Conservation (phyloP, 31 red algal species). For the Porphyra umbilicalis region DNA sequence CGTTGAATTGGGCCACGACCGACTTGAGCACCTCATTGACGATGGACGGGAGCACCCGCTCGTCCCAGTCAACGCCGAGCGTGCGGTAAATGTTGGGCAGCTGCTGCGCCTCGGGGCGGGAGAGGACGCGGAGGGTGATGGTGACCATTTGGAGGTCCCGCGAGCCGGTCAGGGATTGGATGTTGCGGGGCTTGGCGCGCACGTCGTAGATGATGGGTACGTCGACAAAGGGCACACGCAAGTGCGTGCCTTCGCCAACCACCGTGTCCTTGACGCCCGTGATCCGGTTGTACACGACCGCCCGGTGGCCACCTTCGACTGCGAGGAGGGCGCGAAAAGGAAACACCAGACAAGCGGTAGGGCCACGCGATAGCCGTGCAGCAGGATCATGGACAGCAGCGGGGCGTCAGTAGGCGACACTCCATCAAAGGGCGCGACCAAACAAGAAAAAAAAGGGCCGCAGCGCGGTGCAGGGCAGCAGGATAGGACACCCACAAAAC, state of each 20-base stretch:
- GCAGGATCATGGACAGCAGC: no score
- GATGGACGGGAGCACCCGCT: constrained; percentile 90
- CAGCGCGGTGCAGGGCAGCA: no score
- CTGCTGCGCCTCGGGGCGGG: constrained; percentile 51
- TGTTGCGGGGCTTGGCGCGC: constrained; percentile 81
- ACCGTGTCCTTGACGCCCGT: constrained; percentile 77
- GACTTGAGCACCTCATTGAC: constrained; percentile 93
- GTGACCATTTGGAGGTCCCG: constrained; percentile 95
- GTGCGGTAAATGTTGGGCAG: constrained; percentile 77
- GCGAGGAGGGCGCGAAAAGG: constrained; percentile 23
- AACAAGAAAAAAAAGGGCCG: no score
- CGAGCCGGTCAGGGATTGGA: constrained; percentile 85
- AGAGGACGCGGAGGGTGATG: constrained; percentile 87
- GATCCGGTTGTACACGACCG: constrained; percentile 86
- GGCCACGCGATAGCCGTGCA: no score
- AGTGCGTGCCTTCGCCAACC: constrained; percentile 83
- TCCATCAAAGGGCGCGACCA: no score
- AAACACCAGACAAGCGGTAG: no score
- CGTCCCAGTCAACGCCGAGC: constrained; percentile 88
- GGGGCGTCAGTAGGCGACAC: no score
- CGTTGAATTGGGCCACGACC: constrained; percentile 92
- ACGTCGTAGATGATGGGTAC: constrained; percentile 93
- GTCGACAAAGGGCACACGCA: constrained; percentile 88
- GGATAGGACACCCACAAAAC: no score
- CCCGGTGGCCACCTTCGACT: constrained; percentile 93